Conservation (phyloP, 2,329 filamentous ascomycete species). For the Kalmusia sp. region DNA sequence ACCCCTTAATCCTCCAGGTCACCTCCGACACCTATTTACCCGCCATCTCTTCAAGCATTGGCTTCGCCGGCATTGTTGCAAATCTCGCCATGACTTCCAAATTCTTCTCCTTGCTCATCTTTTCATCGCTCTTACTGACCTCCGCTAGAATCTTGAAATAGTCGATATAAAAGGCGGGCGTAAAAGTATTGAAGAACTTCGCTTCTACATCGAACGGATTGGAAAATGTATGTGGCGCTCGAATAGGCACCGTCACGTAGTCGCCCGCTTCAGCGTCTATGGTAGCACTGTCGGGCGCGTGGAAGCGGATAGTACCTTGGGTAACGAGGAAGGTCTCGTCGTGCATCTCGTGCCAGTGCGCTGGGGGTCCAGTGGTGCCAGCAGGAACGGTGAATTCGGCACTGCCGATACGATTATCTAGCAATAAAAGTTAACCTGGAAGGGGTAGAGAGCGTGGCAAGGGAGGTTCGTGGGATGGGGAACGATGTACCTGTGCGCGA, state of each 20-base stretch:
- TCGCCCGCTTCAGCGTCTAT: slow-evolving; percentile 61
- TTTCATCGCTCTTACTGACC: slow-evolving; percentile 53
- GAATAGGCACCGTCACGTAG: slow-evolving; percentile 62
- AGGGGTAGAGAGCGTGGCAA: not conserved
- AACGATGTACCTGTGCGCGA: slow-evolving; percentile 52
- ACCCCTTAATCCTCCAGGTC: no score
- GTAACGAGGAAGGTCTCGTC: slow-evolving; percentile 66
- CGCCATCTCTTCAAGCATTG: slow-evolving; percentile 41
- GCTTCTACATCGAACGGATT: slow-evolving; percentile 63
- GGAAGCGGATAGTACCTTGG: slow-evolving; percentile 60
- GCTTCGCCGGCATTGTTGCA: slow-evolving; percentile 56
- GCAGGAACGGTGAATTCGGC: slow-evolving; percentile 59
- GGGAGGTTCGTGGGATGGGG: not conserved
- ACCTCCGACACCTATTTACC: slow-evolving; percentile 16
- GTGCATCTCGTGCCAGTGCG: slow-evolving; percentile 64
- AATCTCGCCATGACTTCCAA: slow-evolving; percentile 58
- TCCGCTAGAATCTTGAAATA: slow-evolving; percentile 62
- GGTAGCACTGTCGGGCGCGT: slow-evolving; percentile 52
- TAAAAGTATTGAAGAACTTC: slow-evolving; percentile 64
- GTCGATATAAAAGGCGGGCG: slow-evolving; percentile 64
- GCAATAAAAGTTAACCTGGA: not conserved
- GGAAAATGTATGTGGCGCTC: slow-evolving; percentile 63
- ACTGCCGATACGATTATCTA: slow-evolving; percentile 57
- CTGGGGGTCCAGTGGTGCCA: slow-evolving; percentile 55
- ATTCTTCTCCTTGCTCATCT: slow-evolving; percentile 58